Evolutionary conservation across 495 filamentous ascomycete species (phyloP).

Genomic region (Tuber aestivum): DNA sequence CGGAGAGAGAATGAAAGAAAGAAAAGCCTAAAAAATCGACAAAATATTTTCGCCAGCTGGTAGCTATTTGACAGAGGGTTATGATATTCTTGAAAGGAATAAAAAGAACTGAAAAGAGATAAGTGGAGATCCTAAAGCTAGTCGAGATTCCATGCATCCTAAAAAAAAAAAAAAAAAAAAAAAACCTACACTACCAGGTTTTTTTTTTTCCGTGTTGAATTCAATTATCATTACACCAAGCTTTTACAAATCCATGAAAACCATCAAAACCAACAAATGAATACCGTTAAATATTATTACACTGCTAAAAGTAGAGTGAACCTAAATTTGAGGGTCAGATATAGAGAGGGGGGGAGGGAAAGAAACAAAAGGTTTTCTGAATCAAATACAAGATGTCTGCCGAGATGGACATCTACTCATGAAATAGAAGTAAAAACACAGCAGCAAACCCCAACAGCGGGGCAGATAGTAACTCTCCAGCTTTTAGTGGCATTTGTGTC

Average conservation of each 20-base stretch:
- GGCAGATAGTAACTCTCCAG: neutral
- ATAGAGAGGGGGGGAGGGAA: neutral
- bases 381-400: neutral
- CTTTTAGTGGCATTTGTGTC: neutral
- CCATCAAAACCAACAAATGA: neutral
- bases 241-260: neutral
- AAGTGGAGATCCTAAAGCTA: neutral
- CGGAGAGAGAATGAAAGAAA: too few relatives aligned
- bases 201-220: neutral
- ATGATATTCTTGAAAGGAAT: neutral
- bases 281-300: neutral
- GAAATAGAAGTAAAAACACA: conserved; percentile 1
- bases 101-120: neutral
- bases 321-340: conserved; percentile 1
- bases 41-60: neutral
- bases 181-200: neutral
- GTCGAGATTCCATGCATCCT: neutral
- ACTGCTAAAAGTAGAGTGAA: conserved; percentile 1
- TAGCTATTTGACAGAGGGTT: neutral
- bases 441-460: neutral
- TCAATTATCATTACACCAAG: neutral
- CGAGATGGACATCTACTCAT: neutral
- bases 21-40: neutral
- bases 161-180: neutral
- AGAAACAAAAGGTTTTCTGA: neutral